Evolutionary conservation across 1,139 yeast species (phyloP).

Genomic region (Magnusiomyces paraingens): DNA sequence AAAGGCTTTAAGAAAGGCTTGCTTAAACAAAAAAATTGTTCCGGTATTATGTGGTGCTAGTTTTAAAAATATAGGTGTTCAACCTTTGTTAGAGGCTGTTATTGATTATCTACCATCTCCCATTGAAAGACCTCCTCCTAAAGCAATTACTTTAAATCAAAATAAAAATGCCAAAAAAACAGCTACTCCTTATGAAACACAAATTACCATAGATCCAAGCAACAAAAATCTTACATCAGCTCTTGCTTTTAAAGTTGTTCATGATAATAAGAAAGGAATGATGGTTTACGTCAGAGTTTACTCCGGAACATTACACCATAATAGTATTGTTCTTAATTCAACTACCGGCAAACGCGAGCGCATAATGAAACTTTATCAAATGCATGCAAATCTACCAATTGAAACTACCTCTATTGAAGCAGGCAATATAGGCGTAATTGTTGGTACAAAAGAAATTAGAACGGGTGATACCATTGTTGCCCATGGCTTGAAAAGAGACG

Average conservation of each 20-base stretch:
- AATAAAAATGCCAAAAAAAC: constrained; percentile 19
- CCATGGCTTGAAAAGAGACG: constrained; percentile 45
- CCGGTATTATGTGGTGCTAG: constrained; percentile 94
- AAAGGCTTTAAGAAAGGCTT: constrained; percentile 55
- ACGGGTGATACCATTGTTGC: constrained; percentile 88
- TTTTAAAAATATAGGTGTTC: constrained; percentile 88
- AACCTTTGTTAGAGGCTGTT: constrained; percentile 83
- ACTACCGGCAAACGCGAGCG: constrained; percentile 61
- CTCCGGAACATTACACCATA: constrained; percentile 64
- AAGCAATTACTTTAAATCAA: constrained; percentile 27
- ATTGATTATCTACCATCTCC: constrained; percentile 80
- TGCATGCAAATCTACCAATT: constrained; percentile 85
- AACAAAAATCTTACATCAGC: constrained; percentile 63
- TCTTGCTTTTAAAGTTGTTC: constrained; percentile 82
- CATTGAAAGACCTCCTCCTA: constrained; percentile 53
- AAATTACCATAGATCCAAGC: constrained; percentile 49
- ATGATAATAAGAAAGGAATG: constrained; percentile 72
- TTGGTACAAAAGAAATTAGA: constrained; percentile 65
- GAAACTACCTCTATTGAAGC: constrained; percentile 55
- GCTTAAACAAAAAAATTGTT: constrained; percentile 50
- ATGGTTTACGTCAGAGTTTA: constrained; percentile 86
- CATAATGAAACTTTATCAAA: constrained; percentile 61
- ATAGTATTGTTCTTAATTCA: constrained; percentile 59
- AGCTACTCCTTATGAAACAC: constrained; percentile 35
- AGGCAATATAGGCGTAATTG: constrained; percentile 89